Evolutionary conservation across 192 early-diverging fungal species (phyloP).

Genomic region (Helicostylum pulchrum): DNA sequence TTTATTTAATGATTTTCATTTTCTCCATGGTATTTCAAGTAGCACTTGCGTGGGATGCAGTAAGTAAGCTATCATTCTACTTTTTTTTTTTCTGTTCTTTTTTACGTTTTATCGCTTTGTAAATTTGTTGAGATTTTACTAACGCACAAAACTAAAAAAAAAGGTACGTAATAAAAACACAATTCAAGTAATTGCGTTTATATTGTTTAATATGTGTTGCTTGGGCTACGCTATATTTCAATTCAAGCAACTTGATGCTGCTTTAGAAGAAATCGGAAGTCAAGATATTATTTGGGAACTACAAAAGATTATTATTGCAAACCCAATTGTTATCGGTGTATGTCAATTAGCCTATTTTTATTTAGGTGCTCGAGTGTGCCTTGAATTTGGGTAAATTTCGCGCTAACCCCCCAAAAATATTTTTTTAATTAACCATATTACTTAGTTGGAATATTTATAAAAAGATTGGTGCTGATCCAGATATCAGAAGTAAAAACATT

Average conservation of each 20-base stretch:
- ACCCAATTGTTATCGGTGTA: constrained; percentile 54
- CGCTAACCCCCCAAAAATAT: background rate
- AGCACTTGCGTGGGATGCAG: constrained; percentile 65
- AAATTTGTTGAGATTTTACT: constrained; percentile 1
- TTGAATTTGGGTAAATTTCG: constrained; percentile 56
- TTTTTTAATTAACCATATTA: background rate
- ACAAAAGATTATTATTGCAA: constrained; percentile 31
- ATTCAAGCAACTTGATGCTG: constrained; percentile 49
- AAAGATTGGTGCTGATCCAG: constrained; percentile 61
- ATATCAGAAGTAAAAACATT: constrained; percentile 59
- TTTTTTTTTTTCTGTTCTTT: background rate
- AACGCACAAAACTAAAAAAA: background rate
- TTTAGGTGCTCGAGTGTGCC: constrained; percentile 51
- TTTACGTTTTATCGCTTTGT: background rate
- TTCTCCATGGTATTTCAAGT: constrained; percentile 68
- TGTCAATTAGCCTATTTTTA: constrained; percentile 47
- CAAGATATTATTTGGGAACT: background rate
- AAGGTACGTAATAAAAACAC: constrained; percentile 69
- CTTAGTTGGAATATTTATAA: constrained; percentile 59
- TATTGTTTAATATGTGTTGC: constrained; percentile 68
- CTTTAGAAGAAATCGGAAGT: constrained; percentile 27
- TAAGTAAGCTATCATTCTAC: constrained; percentile 38
- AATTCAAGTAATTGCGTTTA: constrained; percentile 65
- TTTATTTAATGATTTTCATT: constrained; percentile 73
- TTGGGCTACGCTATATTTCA: constrained; percentile 70